Evolutionary conservation across 225 moss, liverwort and hornwort species (phyloP), one percentile per base, ranked within the genome.

Genomic region (Polytrichum commune): DNA sequence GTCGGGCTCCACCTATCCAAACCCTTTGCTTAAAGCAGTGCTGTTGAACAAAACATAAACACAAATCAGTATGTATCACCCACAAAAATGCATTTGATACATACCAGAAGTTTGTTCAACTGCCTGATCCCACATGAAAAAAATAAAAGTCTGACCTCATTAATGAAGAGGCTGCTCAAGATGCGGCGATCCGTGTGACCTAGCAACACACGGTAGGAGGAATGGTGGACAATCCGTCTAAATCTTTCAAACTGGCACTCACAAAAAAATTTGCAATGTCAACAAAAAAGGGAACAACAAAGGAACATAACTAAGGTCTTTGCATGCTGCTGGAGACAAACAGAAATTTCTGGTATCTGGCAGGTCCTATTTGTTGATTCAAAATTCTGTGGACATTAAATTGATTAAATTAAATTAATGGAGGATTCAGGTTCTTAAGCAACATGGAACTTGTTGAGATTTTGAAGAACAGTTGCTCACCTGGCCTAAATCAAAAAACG

Each of bases 21-120:
- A 98, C 93, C 75, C 97, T 91, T 77, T 98, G 97, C 76, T 98
- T 98, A 72, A 93, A 95, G 76, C 90, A 87, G 70, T 98, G 97
- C 97, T 98, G 58, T 58, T 20, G 58, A 58, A 58, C 58, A 58
- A n/a, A 58, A 24, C 46, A 46, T 1, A 4, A 46, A 46, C 46
- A 16, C 16, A 46, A 13, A 46, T 46, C 46, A 16, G 46, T 46
- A 46, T 16, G 16, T 46, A 46, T 46, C 46, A 16, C 46, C 16
- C 13, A 46, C 46, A 46, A 46, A 35, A 46, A 46, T 46, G 46
- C 46, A 46, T 46, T 26, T 13, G 46, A 46, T 46, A 3, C 46
- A 46, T 13, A 13, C 16, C 13, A 46, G 16, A 46, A 46, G 13
- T 16, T 13, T 46, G 46, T 46, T 10, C 46, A 46, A 46, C 46